These are phyloP conservation scores for Hamigera avellanea DNA, from an alignment of 495 filamentous ascomycete species.

Conservation along the genomic window DNA sequence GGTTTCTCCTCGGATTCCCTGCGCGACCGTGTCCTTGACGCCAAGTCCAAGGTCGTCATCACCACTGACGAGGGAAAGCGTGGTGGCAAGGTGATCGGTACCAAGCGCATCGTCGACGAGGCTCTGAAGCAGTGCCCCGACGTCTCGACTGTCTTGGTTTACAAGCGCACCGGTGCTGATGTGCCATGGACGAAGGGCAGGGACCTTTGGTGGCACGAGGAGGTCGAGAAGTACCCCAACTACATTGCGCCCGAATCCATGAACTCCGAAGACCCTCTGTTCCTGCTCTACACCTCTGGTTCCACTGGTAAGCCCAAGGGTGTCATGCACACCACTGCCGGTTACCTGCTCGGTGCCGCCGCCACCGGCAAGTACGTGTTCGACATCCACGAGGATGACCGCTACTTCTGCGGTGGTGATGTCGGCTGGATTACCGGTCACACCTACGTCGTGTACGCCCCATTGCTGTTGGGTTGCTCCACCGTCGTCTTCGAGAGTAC, in stretches of 20 bases:
- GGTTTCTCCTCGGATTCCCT: slow-evolving; percentile 97
- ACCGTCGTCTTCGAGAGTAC: slow-evolving; percentile 99
- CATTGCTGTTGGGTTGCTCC: slow-evolving; percentile 79
- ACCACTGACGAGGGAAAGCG: slow-evolving; percentile 96
- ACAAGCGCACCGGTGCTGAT: slow-evolving; percentile 89
- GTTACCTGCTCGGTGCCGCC: slow-evolving; percentile 87
- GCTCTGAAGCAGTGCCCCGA: slow-evolving; percentile 95
- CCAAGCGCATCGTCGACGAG: slow-evolving; percentile 99
- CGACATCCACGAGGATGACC: slow-evolving; percentile 88
- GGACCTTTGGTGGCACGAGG: slow-evolving; percentile 97
- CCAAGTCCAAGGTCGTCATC: slow-evolving; percentile 81
- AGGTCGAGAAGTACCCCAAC: slow-evolving; percentile 86
- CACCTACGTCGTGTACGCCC: slow-evolving; percentile 96
- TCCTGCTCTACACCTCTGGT: slow-evolving; percentile 95
- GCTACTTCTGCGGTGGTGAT: slow-evolving; percentile 95
- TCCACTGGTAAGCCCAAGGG: slow-evolving; percentile 98
- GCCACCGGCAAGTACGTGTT: slow-evolving; percentile 97
- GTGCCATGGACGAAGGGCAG: slow-evolving; percentile 82
- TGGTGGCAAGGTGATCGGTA: slow-evolving; percentile 93
- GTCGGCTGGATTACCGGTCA: slow-evolving; percentile 99
- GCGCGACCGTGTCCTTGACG: slow-evolving; percentile 89
- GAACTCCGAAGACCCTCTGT: slow-evolving; percentile 90
- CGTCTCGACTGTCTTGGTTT: slow-evolving; percentile 75
- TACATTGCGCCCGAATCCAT: slow-evolving; percentile 82
- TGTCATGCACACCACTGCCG: slow-evolving; percentile 94